Evolutionary conservation across 2,329 filamentous ascomycete species (phyloP).

Genomic region (Septoria petroselini): DNA sequence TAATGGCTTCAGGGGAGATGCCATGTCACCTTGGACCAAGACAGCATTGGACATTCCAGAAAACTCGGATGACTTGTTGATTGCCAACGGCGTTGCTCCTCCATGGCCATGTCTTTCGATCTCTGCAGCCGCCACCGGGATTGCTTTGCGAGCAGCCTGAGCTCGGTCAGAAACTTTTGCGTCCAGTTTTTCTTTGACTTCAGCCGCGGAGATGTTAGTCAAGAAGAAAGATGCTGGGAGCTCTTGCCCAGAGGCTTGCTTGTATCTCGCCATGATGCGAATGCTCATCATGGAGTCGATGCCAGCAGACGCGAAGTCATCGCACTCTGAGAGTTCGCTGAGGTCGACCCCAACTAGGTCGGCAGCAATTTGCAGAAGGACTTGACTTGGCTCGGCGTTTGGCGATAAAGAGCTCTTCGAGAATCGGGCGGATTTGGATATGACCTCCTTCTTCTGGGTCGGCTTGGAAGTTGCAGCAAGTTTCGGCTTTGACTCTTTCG

Average conservation of each 20-base stretch:
- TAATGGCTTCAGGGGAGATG: conserved; percentile 28
- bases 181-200: not conserved
- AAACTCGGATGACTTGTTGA: not conserved
- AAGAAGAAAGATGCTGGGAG: not conserved
- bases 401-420: too few relatives aligned
- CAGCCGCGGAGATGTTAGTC: not conserved
- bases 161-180: too few relatives aligned
- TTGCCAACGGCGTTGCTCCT: not conserved
- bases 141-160: too few relatives aligned
- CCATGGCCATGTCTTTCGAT: not conserved
- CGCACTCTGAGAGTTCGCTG: not conserved
- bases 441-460: not conserved
- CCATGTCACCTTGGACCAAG: not conserved
- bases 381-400: not conserved
- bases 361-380: not conserved
- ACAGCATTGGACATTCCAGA: not conserved
- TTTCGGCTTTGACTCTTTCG: not conserved
- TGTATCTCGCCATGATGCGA: not conserved
- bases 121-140: too few relatives aligned
- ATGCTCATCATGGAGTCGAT: not conserved
- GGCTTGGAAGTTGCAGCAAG: not conserved
- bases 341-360: not conserved
- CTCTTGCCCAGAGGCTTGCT: not conserved
- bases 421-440: not conserved
- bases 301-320: not conserved